Base-by-base conservation (phyloP, 2,329 filamentous ascomycete genomes). In the Clarireedia homoeocarpa region DNA sequence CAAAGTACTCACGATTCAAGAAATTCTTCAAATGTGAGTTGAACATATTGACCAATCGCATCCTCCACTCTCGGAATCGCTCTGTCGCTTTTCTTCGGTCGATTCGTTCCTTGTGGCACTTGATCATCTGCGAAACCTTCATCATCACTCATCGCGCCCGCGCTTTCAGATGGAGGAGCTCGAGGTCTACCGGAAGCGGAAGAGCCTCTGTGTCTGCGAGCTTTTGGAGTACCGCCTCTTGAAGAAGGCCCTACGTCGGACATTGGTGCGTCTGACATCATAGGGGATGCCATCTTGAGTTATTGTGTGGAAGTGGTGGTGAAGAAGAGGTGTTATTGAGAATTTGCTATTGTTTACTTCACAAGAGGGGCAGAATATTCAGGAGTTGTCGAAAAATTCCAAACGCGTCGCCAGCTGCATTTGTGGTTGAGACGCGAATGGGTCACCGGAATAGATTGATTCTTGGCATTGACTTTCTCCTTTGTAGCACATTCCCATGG, bases 21-120 rank as follows among this genome's bases (percentile, higher is more conserved):
- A 67, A 94, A 95, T 62, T 80, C 79, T 71, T 91, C 85, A 68
- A 95, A 94, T 56, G 86, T 82, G 55, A 85, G 78, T 67, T 89
- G 86, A 26, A 92, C 81, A 53, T 85, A 81, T 61, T 89, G 78
- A 59, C 87, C 89, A 50, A 89, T 86, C 57, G 80, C 80, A 71
- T 95, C 89, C 61, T 90, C 84, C 6, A 92, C 88, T 57, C 82
- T 80, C 5, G 87, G 83, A 34, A 94, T 80, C 58, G 79, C 74
- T 45, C 73, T 51, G 75, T 77, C 58, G 36, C 65, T 69, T 56
- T 81, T 64, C 48, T 58, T 65, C 40, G 65, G 65, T 74, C 47
- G 73, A 71, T 23, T 75, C 69, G 58, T 80, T 74, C 58, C 77
- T 71, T 57, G 75, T 74, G 82, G 82, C 9, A 85, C 74, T 67